A percentile compares a stretch with the other conserved stretches of the same genome.
Evolutionary conservation across 2,329 filamentous ascomycete genomes (phyloP).

Genomic region (Xylariaceae sp.): DNA sequence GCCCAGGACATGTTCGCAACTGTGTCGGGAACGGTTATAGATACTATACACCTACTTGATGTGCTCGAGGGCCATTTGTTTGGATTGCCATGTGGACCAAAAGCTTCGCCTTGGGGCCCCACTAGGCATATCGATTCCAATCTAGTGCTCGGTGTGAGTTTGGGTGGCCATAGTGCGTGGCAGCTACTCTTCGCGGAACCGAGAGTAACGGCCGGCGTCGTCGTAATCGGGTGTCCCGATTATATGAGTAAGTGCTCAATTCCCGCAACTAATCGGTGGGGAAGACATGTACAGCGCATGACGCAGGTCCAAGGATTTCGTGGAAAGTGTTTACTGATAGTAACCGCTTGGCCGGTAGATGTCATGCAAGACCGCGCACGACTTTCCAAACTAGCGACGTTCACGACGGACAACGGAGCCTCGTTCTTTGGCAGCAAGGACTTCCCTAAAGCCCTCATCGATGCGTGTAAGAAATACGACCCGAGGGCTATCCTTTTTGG

Average conservation of each 20-base stretch:
- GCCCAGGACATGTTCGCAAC: slow-evolving; percentile 88
- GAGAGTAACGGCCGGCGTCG: slow-evolving; percentile 70
- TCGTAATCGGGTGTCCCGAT: slow-evolving; percentile 86
- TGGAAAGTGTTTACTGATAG: neutral
- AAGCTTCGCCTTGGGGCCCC: slow-evolving; percentile 27
- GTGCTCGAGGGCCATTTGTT: slow-evolving; percentile 74
- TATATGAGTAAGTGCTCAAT: slow-evolving; percentile 55
- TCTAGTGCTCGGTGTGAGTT: slow-evolving; percentile 73
- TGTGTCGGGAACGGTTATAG: slow-evolving; percentile 68
- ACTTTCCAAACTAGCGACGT: slow-evolving; percentile 61
- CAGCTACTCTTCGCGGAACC: slow-evolving; percentile 74
- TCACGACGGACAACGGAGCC: slow-evolving; percentile 50
- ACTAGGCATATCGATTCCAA: slow-evolving; percentile 53
- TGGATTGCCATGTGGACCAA: slow-evolving; percentile 33
- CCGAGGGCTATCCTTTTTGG: slow-evolving; percentile 71
- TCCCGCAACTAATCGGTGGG: neutral
- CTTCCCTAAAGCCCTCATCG: slow-evolving; percentile 67
- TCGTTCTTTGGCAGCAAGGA: slow-evolving; percentile 72
- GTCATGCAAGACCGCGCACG: slow-evolving; percentile 76
- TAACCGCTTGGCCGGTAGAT: slow-evolving; percentile 31
- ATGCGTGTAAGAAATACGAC: slow-evolving; percentile 62
- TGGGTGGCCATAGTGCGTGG: slow-evolving; percentile 88
- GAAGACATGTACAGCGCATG: neutral
- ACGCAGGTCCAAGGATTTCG: neutral
- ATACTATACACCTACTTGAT: slow-evolving; percentile 72